Evolutionary conservation across 2,329 filamentous ascomycete genomes (phyloP).

Genomic region (Cladosporium halotolerans): DNA sequence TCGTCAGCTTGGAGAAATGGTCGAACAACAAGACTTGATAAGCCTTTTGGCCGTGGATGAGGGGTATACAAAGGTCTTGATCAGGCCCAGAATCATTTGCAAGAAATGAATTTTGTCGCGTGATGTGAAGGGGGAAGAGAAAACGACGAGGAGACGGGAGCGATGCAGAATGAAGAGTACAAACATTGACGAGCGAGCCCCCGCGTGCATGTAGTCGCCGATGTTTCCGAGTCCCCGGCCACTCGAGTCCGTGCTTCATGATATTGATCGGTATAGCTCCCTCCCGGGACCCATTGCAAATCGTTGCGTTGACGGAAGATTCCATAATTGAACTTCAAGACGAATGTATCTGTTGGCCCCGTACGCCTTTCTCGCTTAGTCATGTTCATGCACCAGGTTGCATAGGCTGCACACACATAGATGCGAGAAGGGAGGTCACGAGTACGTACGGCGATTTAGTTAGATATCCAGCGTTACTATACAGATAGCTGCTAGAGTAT

Average conservation of each 20-base stretch:
- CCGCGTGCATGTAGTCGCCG: neutral
- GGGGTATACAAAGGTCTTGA: neutral
- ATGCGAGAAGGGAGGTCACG: neutral
- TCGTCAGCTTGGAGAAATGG: neutral
- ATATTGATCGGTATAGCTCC: neutral
- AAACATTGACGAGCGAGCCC: neutral
- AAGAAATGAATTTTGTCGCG: neutral
- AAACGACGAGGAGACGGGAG: neutral
- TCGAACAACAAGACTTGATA: neutral
- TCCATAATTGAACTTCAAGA: neutral
- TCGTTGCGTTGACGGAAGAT: neutral
- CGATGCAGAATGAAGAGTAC: neutral
- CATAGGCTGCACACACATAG: neutral
- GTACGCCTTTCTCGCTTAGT: neutral
- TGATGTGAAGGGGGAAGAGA: neutral
- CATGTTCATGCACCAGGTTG: neutral
- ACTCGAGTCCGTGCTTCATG: neutral
- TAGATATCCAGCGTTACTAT: neutral
- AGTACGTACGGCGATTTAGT: neutral
- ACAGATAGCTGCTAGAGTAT: neutral
- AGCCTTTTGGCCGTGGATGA: neutral
- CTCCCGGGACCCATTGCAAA: neutral
- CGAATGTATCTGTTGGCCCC: neutral
- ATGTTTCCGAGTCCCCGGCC: neutral
- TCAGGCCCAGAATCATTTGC: neutral